Evolutionary conservation across 352 stramenopile species (phyloP).

Genomic region (Thraustochytrium striatum): DNA sequence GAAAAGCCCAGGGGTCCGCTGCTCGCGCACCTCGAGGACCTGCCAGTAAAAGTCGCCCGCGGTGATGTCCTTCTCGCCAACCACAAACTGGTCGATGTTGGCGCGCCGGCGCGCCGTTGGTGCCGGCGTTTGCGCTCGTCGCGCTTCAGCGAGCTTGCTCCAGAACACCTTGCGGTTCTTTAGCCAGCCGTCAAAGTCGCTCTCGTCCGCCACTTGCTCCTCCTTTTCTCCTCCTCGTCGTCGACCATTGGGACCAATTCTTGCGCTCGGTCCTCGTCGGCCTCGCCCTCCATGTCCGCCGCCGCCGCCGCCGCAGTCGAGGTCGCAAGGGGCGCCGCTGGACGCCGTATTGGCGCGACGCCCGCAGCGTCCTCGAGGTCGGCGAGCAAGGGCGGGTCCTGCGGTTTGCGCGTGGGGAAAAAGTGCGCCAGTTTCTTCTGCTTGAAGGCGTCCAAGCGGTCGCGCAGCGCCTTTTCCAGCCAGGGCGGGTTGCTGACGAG

Average conservation of each 20-base stretch:
- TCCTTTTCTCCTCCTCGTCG: background rate
- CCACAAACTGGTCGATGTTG: conserved; percentile 33
- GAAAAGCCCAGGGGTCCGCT: conserved; percentile 69
- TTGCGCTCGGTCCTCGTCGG: background rate
- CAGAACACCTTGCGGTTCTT: conserved; percentile 57
- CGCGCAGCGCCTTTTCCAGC: conserved; percentile 85
- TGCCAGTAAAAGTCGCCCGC: conserved; percentile 69
- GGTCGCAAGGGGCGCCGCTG: too few relatives aligned
- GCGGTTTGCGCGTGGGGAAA: conserved; percentile 57
- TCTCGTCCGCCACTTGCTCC: conserved; percentile 39
- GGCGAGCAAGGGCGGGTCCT: background rate
- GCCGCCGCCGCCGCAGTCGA: too few relatives aligned
- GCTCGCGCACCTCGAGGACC: conserved; percentile 75
- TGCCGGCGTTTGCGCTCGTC: background rate
- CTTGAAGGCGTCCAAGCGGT: conserved; percentile 73
- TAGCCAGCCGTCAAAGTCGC: conserved; percentile 58
- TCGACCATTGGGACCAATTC: background rate
- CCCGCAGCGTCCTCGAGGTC: conserved; percentile 25
- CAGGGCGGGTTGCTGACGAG: conserved; percentile 91
- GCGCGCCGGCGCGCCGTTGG: background rate
- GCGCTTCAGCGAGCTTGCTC: conserved; percentile 14
- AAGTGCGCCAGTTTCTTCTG: conserved; percentile 84
- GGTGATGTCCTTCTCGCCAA: conserved; percentile 20
- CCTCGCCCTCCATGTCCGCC: background rate
- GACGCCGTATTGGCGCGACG: background rate